Evolutionary conservation across 768 basidiomycete genomes (phyloP).

Genomic region (Lactarius hatsudake): DNA sequence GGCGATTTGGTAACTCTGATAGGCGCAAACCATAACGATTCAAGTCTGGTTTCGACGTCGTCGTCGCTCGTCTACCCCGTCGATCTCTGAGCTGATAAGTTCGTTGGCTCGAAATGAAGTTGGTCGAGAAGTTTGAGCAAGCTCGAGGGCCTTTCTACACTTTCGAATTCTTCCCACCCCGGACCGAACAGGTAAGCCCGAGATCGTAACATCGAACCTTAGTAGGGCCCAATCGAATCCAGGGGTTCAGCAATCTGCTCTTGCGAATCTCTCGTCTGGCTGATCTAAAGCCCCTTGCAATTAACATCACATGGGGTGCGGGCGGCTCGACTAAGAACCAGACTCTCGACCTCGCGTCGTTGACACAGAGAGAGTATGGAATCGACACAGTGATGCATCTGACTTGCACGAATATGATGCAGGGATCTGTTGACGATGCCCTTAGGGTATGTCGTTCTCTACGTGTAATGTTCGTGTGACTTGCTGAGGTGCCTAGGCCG

Average conservation of each 20-base stretch:
- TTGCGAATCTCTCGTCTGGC: constrained; percentile 82
- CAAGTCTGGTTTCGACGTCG: neutral
- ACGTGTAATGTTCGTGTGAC: constrained; percentile 6
- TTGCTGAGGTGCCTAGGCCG: constrained; percentile 46
- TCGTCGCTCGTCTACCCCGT: neutral
- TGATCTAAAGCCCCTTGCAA: constrained; percentile 72
- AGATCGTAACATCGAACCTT: constrained; percentile 14
- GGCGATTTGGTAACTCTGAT: no score
- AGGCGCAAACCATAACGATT: neutral
- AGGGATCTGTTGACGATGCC: constrained; percentile 83
- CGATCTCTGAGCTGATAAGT: neutral
- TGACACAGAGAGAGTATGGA: constrained; percentile 69
- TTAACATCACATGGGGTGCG: constrained; percentile 97
- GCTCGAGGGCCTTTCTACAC: constrained; percentile 64
- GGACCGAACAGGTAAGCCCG: constrained; percentile 74
- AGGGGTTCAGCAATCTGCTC: constrained; percentile 92
- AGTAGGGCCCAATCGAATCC: constrained; percentile 25
- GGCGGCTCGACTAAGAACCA: constrained; percentile 89
- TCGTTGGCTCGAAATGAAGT: constrained; percentile 50
- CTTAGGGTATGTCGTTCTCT: constrained; percentile 56
- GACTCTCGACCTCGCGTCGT: constrained; percentile 79
- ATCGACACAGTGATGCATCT: constrained; percentile 90
- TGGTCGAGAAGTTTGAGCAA: constrained; percentile 60
- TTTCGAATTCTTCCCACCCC: constrained; percentile 96
- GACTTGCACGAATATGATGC: constrained; percentile 96